Percentiles rank a stretch among this genome's conserved stretches.
phyloP scores from a whole-genome alignment of 164 flowering plant species.

The Nelumbo lutea region DNA sequence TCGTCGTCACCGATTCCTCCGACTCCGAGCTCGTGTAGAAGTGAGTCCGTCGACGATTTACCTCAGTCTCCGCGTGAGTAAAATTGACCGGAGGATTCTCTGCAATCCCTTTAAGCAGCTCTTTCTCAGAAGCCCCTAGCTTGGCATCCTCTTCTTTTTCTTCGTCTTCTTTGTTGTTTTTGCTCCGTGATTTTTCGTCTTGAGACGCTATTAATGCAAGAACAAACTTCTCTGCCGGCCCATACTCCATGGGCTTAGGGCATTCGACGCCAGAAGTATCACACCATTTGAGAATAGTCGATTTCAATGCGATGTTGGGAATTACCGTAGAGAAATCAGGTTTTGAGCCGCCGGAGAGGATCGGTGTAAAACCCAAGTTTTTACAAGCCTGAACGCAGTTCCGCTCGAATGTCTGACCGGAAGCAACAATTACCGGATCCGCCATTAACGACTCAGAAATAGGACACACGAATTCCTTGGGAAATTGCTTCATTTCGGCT shows the following conservation, averaged over 20 bases:
- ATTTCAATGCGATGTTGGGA: slow-evolving; percentile 59
- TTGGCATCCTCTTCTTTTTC: slow-evolving; percentile 1
- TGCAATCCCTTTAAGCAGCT: slow-evolving; percentile 37
- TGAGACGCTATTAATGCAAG: slow-evolving; percentile 24
- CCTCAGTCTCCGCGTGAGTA: slow-evolving; percentile 54
- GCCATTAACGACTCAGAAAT: slow-evolving; percentile 63
- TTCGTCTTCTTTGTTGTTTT: not conserved
- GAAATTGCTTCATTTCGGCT: slow-evolving; percentile 26
- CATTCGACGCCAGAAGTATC: slow-evolving; percentile 21
- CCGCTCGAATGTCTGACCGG: slow-evolving; percentile 90
- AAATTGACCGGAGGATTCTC: slow-evolving; percentile 45
- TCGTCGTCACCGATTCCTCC: slow-evolving; percentile 50
- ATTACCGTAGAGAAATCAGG: slow-evolving; percentile 70
- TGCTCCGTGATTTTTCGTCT: not conserved
- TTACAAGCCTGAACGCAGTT: slow-evolving; percentile 52
- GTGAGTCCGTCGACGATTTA: slow-evolving; percentile 38
- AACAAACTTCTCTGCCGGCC: slow-evolving; percentile 34
- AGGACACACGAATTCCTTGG: slow-evolving; percentile 73
- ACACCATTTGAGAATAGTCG: slow-evolving; percentile 76
- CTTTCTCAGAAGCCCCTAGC: slow-evolving; percentile 44
- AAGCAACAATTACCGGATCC: slow-evolving; percentile 83
- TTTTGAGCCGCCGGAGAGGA: slow-evolving; percentile 41
- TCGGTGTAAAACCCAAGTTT: slow-evolving; percentile 41
- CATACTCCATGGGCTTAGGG: slow-evolving; percentile 39
- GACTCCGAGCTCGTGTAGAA: slow-evolving; percentile 54